Base-by-base conservation (phyloP, 2,329 filamentous ascomycete species). In the Ceratocystiopsis sp. region DNA sequence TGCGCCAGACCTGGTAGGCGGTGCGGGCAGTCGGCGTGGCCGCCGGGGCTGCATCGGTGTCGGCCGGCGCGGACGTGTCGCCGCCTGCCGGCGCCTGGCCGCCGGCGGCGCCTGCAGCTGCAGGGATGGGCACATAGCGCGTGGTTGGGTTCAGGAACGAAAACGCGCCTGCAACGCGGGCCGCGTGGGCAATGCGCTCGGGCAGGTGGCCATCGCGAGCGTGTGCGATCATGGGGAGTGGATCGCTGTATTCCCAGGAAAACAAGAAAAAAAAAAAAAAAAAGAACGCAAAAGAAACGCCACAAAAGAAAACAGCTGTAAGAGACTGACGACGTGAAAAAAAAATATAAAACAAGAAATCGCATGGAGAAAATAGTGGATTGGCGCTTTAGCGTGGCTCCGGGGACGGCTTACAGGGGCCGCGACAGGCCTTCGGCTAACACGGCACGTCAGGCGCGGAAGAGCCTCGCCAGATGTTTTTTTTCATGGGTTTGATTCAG, bases 1-100 rank as follows among this genome's bases (percentile, higher is more conserved):
- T 61, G 16, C 59, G 56, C 63, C 63, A 65, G 40, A 65, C 47
- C 41, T 58, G 56, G 38, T 59, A 62, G 12, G 52, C 47, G 42
- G 38, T 50, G 15, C 17, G 8, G 33, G 33, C 33, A 13, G 33
- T 8, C 15, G 33, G 13, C 15, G 33, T 11, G 4, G 13, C 7
- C 3, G 4, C 33, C 33, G 33, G 33, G 19, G 10, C 33, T 34
- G 33, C 33, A 13, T 8, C 15, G 12, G 12, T 11, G 7, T 15
- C 33, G 33, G 33, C 2, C 33, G 12, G 33, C 12, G 4, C 33
- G 8, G 33, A 13, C 7, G 33, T 11, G 13, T 29, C 37, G 13
- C 18, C 36, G 4, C 38, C 41, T 15, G 36, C 14, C 21, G 5
- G 19, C 38, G 32, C 37, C 7, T 5, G 25, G 41, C 16, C 21